phyloP scores from a whole-genome alignment of 2,329 filamentous ascomycete species.

The Colletotrichum cordylinicola region DNA sequence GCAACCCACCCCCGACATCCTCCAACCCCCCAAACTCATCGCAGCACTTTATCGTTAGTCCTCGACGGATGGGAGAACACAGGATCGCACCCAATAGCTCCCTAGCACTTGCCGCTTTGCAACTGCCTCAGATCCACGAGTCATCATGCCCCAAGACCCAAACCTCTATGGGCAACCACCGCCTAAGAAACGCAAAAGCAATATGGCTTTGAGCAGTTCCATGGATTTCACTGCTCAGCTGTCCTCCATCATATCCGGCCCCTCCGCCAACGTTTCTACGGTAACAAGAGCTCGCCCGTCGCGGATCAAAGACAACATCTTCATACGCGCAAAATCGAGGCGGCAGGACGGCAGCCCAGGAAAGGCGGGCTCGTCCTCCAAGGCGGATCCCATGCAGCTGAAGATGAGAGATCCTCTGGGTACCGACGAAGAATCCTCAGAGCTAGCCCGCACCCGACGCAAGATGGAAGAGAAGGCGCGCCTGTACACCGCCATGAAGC shows the following conservation, averaged over 20 bases:
- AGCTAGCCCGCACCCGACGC: constrained; percentile 74
- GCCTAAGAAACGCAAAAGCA: constrained; percentile 71
- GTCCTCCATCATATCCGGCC: constrained; percentile 72
- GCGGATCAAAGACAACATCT: constrained; percentile 71
- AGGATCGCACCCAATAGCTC: background rate
- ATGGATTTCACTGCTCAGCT: constrained; percentile 91
- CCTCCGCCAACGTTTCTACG: constrained; percentile 46
- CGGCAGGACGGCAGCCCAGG: constrained; percentile 37
- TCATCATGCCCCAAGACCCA: constrained; percentile 65
- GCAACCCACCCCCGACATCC: background rate
- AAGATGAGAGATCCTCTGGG: constrained; percentile 57
- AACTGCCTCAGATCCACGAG: background rate
- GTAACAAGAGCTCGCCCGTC: constrained; percentile 56
- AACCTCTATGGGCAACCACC: constrained; percentile 79
- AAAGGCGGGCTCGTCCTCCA: constrained; percentile 54
- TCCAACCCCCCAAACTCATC: background rate
- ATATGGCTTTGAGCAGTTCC: constrained; percentile 73
- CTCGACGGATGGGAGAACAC: background rate
- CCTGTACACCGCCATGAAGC: constrained; percentile 87
- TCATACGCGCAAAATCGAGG: constrained; percentile 52
- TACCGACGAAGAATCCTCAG: constrained; percentile 68
- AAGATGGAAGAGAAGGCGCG: constrained; percentile 91
- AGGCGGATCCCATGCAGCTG: constrained; percentile 45
- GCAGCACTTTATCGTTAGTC: background rate
- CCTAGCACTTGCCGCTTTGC: background rate